Evolutionary conservation across 2,329 filamentous ascomycete genomes (phyloP).

Genomic region (Colletotrichum limetticola): DNA sequence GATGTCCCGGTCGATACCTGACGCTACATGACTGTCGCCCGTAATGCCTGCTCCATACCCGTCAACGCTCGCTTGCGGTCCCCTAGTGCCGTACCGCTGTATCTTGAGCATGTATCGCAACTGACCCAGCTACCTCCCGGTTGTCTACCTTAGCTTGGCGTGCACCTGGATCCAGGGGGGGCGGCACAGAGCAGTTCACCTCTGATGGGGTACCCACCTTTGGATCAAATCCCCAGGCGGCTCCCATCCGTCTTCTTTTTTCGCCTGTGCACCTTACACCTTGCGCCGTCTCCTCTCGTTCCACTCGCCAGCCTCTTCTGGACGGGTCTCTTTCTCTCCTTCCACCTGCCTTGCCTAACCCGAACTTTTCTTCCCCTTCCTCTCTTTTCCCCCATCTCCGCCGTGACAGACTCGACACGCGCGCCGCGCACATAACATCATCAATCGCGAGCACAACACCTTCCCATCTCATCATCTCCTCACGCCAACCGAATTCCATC

Average conservation of each 20-base stretch:
- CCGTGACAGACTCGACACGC: constrained; percentile 32
- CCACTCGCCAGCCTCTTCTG: constrained; percentile 34
- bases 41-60: background rate
- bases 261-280: constrained; percentile 18
- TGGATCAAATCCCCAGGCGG: constrained; percentile 25
- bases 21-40: background rate
- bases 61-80: background rate
- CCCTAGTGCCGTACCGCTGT: constrained; percentile 1
- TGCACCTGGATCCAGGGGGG: constrained; percentile 19
- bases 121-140: constrained; percentile 17
- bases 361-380: constrained; percentile 26
- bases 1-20: constrained; percentile 8
- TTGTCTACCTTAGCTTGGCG: constrained; percentile 14
- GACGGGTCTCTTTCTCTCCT: constrained; percentile 25
- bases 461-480: constrained; percentile 4
- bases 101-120: constrained; percentile 1
- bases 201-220: constrained; percentile 2
- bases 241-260: constrained; percentile 29
- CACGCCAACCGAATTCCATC: background rate
- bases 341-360: constrained; percentile 25
- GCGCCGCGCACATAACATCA: constrained; percentile 28
- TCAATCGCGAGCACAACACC: constrained; percentile 7
- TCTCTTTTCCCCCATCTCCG: constrained; percentile 23
- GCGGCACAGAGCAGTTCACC: constrained; percentile 30
- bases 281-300: constrained; percentile 31